Evolutionary conservation across 108 stramenopile species (phyloP), one percentile per base, ranked within the genome.

Genomic region (Schizochytrium sp.): DNA sequence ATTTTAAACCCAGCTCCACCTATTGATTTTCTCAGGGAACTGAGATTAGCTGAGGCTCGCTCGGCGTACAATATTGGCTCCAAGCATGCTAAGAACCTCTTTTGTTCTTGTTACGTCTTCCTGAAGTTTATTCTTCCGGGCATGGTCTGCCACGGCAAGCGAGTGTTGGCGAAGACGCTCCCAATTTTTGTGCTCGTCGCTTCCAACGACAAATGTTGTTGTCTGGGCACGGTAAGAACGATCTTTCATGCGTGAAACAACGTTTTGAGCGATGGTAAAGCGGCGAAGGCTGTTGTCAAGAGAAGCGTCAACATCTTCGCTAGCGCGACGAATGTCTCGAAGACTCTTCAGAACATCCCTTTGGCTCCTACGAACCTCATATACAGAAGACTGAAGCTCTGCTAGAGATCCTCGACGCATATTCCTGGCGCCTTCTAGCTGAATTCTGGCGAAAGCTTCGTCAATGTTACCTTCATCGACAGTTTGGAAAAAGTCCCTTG

Each of bases 371-470:
- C 76, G 47, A 0, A 83, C 53, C 15, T 83, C 50, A 10, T 55
- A 40, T 5, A 83, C 76, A 5, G 47, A 55, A 53, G 50, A 10
- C 10, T 55, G 47, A n/a, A 83, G 28, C 50, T 55, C 53, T 5
- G 47, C 76, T 8, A 83, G 76, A 49, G 76, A 83, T 5, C 76
- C 76, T 49, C 76, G 76, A 10, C 76, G 76, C 76, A 83, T 55
- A 5, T 47, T n/a, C 55, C 55, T 55, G 8, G 76, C 40, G 76
- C 76, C 76, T 5, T 83, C 76, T 1, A 55, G 47, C 76, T 55
- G 47, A 38, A 83, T 83, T 28, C 55, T 47, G 10, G 47, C 76
- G 55, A 83, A 83, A 2, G 53, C 76, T 2, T 10, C 76, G 49
- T 83, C 76, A 13, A 55, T 8, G 53, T 83, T 53, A 53, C 76